These are phyloP conservation scores for Tetradesmus obliquus DNA, from an alignment of 139 green algal genomes.

Conservation along the genomic window DNA sequence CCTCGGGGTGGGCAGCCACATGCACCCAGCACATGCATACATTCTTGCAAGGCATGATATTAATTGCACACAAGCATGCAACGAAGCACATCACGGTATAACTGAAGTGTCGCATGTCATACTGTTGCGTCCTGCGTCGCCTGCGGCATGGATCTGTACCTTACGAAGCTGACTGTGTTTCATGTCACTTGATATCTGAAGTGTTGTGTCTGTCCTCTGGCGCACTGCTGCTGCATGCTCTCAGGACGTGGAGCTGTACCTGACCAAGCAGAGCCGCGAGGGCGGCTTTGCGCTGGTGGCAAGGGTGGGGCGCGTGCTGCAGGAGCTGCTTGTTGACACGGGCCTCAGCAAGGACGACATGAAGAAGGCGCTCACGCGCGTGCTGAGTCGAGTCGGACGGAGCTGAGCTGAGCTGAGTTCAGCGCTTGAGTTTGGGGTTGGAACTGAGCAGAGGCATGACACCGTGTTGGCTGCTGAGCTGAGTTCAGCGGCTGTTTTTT, in stretches of 20 bases:
- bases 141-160: background rate
- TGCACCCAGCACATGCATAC: too few species aligned
- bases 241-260: constrained; percentile 51
- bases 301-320: constrained; percentile 33
- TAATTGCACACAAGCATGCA: too few species aligned
- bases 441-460: too few species aligned
- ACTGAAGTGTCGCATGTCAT: too few species aligned
- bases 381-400: constrained; percentile 46
- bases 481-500: background rate
- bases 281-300: constrained; percentile 40
- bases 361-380: constrained; percentile 51
- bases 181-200: background rate
- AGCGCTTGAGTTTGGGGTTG: background rate
- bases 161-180: background rate
- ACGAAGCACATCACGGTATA: too few species aligned
- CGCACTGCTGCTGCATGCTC: background rate
- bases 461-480: background rate
- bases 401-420: background rate
- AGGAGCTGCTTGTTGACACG: constrained; percentile 46
- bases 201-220: background rate
- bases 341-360: constrained; percentile 42
- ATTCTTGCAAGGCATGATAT: too few species aligned
- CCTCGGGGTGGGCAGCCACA: background rate
- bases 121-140: background rate
- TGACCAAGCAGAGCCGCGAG: constrained; percentile 27